Conservation (phyloP, 352 stramenopile genomes). For the Phytophthora hybrid region DNA sequence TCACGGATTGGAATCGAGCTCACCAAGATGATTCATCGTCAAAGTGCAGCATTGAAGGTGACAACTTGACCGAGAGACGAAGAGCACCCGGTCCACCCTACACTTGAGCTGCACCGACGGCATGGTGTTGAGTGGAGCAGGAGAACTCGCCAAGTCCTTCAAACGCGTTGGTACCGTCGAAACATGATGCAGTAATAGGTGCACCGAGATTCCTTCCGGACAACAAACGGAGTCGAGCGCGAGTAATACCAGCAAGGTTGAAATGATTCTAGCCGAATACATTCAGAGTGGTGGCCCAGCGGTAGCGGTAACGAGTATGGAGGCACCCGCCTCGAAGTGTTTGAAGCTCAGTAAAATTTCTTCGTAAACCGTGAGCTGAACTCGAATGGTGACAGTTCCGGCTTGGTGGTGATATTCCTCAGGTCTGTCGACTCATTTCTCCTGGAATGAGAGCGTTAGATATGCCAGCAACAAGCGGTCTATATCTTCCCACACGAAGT, state of each 20-base stretch:
- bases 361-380: neutral
- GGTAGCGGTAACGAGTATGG: neutral
- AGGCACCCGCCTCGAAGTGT: neutral
- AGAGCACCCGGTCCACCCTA: neutral
- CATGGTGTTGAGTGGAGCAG: conserved; percentile 14
- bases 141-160: neutral
- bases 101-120: conserved; percentile 5
- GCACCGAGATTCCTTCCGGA: conserved; percentile 3
- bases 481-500: neutral
- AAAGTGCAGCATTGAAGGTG: neutral
- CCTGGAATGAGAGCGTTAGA: neutral
- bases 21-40: conserved; percentile 5
- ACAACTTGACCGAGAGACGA: conserved; percentile 13
- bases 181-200: conserved; percentile 10
- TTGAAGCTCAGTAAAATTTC: neutral
- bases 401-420: neutral
- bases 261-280: neutral
- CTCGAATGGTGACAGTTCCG: neutral
- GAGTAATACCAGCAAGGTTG: neutral
- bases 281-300: neutral
- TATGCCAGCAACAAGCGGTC: neutral
- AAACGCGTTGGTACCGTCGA: neutral
- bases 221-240: neutral
- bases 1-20: conserved; percentile 12
- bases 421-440: neutral